phyloP scores from a whole-genome alignment of 1,284 basidiomycete genomes.

The Takashimella tepidaria region DNA sequence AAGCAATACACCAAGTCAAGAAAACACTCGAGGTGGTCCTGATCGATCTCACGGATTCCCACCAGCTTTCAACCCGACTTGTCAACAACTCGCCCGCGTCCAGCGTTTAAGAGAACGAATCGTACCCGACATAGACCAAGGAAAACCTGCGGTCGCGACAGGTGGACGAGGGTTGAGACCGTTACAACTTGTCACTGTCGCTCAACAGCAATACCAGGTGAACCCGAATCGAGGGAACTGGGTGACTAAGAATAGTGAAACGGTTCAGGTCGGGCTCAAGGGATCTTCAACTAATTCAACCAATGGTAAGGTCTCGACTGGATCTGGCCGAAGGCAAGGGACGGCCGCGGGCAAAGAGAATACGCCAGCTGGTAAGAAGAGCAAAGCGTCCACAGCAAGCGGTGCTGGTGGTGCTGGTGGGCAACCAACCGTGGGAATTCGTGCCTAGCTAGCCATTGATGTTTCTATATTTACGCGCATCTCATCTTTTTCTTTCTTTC shows the following conservation, averaged over 20 bases:
- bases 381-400: neutral
- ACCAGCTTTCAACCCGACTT: neutral
- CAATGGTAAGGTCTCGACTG: neutral
- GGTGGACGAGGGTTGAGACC: neutral
- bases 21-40: too few species aligned
- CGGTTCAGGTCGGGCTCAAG: too few species aligned
- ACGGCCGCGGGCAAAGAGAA: too few species aligned
- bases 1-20: neutral
- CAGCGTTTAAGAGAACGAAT: neutral
- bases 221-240: too few species aligned
- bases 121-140: neutral
- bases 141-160: neutral
- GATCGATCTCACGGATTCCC: neutral
- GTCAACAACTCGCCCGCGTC: neutral
- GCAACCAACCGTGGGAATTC: neutral
- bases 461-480: too few species aligned
- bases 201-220: too few species aligned
- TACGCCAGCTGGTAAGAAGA: neutral
- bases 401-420: too few species aligned
- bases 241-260: too few species aligned
- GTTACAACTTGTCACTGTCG: neutral
- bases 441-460: too few species aligned
- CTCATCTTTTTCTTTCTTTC: too few species aligned
- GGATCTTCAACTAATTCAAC: neutral
- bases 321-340: too few species aligned